These are phyloP conservation scores for Chrysosporium queenslandicum DNA, from an alignment of 2,329 filamentous ascomycete genomes.

Conservation along the genomic window DNA sequence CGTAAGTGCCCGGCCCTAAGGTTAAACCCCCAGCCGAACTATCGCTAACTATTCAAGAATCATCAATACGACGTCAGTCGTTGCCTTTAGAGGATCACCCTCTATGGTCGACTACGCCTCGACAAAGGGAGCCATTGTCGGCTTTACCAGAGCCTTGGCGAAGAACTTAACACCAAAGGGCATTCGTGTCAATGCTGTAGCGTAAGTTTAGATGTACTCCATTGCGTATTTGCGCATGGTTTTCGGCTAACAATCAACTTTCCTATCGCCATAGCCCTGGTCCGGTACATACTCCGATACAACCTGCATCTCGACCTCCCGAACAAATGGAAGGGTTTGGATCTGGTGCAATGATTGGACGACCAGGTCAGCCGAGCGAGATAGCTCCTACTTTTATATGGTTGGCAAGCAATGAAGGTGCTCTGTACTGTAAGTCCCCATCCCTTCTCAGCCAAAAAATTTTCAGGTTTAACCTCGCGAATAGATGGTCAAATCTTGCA, in stretches of 20 bases:
- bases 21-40: background rate
- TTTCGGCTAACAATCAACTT: background rate
- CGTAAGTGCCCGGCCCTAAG: constrained; percentile 25
- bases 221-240: background rate
- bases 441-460: background rate
- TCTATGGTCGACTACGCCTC: constrained; percentile 47
- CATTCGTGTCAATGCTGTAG: constrained; percentile 45
- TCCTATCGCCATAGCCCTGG: constrained; percentile 22
- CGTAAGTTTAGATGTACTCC: constrained; percentile 23
- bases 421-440: constrained; percentile 25
- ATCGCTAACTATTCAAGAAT: constrained; percentile 33
- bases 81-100: constrained; percentile 45
- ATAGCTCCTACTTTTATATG: constrained; percentile 35
- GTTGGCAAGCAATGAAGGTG: constrained; percentile 28
- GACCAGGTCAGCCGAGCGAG: constrained; percentile 33
- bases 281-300: constrained; percentile 28
- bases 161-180: constrained; percentile 47
- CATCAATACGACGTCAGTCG: constrained; percentile 48
- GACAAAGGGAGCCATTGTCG: constrained; percentile 50
- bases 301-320: constrained; percentile 28
- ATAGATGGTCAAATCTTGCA: constrained; percentile 30
- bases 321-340: constrained; percentile 30
- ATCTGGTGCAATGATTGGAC: constrained; percentile 23
- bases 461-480: background rate
- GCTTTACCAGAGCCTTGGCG: constrained; percentile 46